These are phyloP conservation scores for Huntiella decipiens DNA, from an alignment of 2,329 filamentous ascomycete genomes.

Conservation along the genomic window DNA sequence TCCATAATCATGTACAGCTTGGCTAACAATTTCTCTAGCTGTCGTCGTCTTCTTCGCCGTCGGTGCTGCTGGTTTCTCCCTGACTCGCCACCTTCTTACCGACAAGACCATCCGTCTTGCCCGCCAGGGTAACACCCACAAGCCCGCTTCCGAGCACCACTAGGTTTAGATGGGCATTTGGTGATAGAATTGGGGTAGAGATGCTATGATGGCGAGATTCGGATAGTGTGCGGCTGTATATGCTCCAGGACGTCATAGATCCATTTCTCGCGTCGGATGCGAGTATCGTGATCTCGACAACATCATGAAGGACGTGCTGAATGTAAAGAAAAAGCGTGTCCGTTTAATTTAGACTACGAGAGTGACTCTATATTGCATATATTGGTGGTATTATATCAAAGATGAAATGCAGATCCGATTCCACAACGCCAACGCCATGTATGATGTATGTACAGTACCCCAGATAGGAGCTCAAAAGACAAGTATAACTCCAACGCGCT, in stretches of 20 bases:
- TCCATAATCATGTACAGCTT: neutral
- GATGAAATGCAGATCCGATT: conserved; percentile 13
- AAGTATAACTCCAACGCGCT: neutral
- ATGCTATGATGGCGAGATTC: neutral
- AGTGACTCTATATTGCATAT: neutral
- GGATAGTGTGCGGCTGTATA: neutral
- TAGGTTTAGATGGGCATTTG: conserved; percentile 13
- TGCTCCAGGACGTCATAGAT: neutral
- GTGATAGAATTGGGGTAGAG: conserved; percentile 16
- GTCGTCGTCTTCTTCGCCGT: conserved; percentile 77
- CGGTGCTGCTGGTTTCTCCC: conserved; percentile 63
- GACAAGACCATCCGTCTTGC: conserved; percentile 86
- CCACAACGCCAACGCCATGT: conserved; percentile 24
- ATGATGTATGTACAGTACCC: conserved; percentile 20
- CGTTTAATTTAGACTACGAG: neutral
- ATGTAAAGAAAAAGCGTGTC: conserved; percentile 5
- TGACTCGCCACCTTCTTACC: conserved; percentile 59
- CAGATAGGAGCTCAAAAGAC: conserved; percentile 6
- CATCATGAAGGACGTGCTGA: neutral
- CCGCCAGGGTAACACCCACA: conserved; percentile 31
- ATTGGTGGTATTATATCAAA: conserved; percentile 1
- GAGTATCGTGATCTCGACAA: neutral
- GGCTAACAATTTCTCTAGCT: conserved; percentile 31
- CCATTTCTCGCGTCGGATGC: neutral
- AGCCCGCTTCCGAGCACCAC: conserved; percentile 22